These are phyloP conservation scores for Quercus berberidifolia DNA, from an alignment of 306 rosid genomes.

Conservation along the genomic window DNA sequence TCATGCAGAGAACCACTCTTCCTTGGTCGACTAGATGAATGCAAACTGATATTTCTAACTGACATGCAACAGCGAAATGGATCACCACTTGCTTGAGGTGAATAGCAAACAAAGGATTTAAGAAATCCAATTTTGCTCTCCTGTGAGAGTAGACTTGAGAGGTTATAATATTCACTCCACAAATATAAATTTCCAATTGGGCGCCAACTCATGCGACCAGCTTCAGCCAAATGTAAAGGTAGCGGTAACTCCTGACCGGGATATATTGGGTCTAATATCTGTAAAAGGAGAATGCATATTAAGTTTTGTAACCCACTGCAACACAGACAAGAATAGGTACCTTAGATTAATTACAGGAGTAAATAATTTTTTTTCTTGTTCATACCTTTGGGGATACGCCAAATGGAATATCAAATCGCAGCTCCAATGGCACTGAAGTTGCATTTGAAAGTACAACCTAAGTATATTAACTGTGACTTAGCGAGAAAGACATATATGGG, in stretches of 20 bases:
- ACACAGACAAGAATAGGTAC: background rate
- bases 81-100: conserved; percentile 76
- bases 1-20: conserved; percentile 29
- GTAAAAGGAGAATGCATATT: conserved; percentile 12
- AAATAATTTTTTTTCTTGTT: background rate
- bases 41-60: conserved; percentile 62
- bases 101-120: conserved; percentile 87
- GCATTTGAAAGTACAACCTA: conserved; percentile 90
- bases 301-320: background rate
- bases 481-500: background rate
- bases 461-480: conserved; percentile 20
- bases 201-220: conserved; percentile 90
- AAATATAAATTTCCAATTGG: conserved; percentile 80
- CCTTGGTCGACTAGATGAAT: conserved; percentile 39
- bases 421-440: conserved; percentile 72
- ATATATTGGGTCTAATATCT: conserved; percentile 84
- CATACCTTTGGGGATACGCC: conserved; percentile 87
- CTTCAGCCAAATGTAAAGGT: conserved; percentile 94
- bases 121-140: conserved; percentile 69
- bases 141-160: conserved; percentile 66
- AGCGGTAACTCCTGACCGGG: conserved; percentile 92
- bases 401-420: conserved; percentile 95
- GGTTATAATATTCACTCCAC: conserved; percentile 91
- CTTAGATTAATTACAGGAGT: background rate
- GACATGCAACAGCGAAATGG: conserved; percentile 91